Base-by-base conservation (phyloP, 805 yeast species). In the Schwanniomyces sp. region DNA sequence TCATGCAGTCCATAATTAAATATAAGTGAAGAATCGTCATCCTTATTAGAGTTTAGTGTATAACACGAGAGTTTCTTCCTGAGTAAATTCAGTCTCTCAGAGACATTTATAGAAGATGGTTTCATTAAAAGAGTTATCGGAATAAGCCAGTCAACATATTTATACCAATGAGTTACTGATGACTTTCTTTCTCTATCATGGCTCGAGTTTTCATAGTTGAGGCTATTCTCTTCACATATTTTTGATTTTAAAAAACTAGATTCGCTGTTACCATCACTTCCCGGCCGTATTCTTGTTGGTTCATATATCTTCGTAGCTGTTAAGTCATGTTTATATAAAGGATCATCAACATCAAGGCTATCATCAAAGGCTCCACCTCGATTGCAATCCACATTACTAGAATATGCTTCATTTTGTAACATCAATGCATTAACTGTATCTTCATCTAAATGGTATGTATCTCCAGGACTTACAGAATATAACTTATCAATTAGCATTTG, bases 401-500 rank as follows among this genome's bases (percentile, higher is more conserved):
- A 4, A 32, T 14, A 5, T 14, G 36, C 9, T 7, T 38, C 34
- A 14, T 38, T 24, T 38, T 38, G 41, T 16, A 24, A 21, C 7
- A 14, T 12, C 11, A 10, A 18, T 37, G 30, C 38, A 28, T 30
- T 26, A 2, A 34, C 42, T 6, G 46, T 30, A 17, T 61, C 66
- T 17, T 56, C 55, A 41, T 66, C 58, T 37, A 68, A 54, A 52
- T 72, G 69, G 44, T 59, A 62, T 0, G 77, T 71, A 48, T 72
- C 70, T 41, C 59, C 69, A 0, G 77, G 77, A 2, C 75, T 69
- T 5, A 72, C 70, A 1, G 76, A 66, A 49, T 69, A 72, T 26
- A 70, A 52, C 44, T 62, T 64, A 41, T 72, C 75, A n/a, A 67
- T 63, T 43, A 67, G 46, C 16, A 57, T 54, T 37, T 55, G 56